These are phyloP conservation scores for Yamadazyma phyllophila DNA, from an alignment of 805 yeast genomes.

Conservation along the genomic window DNA sequence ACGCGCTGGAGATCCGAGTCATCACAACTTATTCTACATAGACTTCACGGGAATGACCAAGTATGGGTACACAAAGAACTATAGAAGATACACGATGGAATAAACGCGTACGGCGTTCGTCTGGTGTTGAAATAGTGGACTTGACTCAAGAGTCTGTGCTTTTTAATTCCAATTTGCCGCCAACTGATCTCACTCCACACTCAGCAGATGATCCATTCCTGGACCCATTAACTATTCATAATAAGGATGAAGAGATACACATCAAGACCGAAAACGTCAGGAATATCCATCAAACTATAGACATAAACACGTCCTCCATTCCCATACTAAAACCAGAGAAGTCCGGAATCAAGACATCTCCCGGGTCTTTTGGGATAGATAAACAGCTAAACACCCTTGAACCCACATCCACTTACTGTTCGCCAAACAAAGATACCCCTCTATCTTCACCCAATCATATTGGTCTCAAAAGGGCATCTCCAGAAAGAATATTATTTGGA, in stretches of 20 bases:
- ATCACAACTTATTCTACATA: background rate
- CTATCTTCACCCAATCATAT: too few species aligned
- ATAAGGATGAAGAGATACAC: background rate
- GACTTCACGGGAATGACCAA: background rate
- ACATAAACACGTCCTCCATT: background rate
- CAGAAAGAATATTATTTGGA: background rate
- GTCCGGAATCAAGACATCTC: too few species aligned
- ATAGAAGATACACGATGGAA: background rate
- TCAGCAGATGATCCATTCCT: background rate
- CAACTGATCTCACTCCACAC: background rate
- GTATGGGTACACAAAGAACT: constrained; percentile 1
- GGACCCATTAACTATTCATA: background rate
- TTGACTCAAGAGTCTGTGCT: constrained; percentile 9
- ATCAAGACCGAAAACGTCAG: background rate
- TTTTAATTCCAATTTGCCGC: background rate
- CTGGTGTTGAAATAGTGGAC: background rate
- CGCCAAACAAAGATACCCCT: too few species aligned
- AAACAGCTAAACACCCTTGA: too few species aligned
- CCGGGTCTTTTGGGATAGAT: too few species aligned
- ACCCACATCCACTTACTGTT: too few species aligned
- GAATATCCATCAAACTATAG: background rate
- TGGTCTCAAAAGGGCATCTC: background rate
- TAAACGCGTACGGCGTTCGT: background rate
- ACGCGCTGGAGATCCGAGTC: too few species aligned
- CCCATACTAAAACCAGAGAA: background rate